A percentile compares a stretch with the other conserved stretches of the same genome.
These are phyloP conservation scores for Nematocida major DNA, from an alignment of 371 early-diverging fungal genomes.

Conservation along the genomic window DNA sequence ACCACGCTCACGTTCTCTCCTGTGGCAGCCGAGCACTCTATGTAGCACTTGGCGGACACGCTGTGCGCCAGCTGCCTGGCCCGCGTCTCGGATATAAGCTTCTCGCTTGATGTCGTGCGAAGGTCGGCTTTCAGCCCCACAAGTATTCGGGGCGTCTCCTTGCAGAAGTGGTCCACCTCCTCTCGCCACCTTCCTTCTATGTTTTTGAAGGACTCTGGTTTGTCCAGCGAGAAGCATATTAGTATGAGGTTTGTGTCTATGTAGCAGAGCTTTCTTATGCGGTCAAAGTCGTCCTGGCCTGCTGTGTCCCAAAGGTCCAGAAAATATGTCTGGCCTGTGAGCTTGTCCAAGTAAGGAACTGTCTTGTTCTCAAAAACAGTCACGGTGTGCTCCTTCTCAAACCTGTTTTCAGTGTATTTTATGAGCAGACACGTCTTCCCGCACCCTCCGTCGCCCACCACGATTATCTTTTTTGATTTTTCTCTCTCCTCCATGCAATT, in stretches of 20 bases:
- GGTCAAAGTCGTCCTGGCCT: constrained; percentile 76
- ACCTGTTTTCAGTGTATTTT: constrained; percentile 86
- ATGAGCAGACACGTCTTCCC: constrained; percentile 85
- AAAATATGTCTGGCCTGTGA: background rate
- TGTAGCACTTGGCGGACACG: constrained; percentile 82
- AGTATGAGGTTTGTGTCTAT: constrained; percentile 79
- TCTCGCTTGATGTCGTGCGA: constrained; percentile 64
- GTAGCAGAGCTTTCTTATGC: constrained; percentile 74
- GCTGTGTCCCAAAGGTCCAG: constrained; percentile 82
- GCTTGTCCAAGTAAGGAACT: constrained; percentile 15
- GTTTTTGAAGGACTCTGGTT: constrained; percentile 73
- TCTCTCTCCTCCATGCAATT: constrained; percentile 14
- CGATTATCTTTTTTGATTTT: constrained; percentile 52
- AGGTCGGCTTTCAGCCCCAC: constrained; percentile 96
- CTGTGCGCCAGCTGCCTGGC: constrained; percentile 70
- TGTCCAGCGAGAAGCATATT: constrained; percentile 74
- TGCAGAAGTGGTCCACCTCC: constrained; percentile 72
- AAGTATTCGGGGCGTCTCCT: constrained; percentile 78
- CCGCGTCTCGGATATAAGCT: constrained; percentile 48
- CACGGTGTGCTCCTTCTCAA: constrained; percentile 78
- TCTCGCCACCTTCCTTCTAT: constrained; percentile 78
- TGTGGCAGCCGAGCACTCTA: constrained; percentile 88
- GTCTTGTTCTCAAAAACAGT: constrained; percentile 65
- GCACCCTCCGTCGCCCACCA: constrained; percentile 66
- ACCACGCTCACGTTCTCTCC: constrained; percentile 90